Evolutionary conservation across 805 yeast species (phyloP), one percentile per base, ranked within the genome.

Genomic region (Metschnikowia santaceciliae): DNA sequence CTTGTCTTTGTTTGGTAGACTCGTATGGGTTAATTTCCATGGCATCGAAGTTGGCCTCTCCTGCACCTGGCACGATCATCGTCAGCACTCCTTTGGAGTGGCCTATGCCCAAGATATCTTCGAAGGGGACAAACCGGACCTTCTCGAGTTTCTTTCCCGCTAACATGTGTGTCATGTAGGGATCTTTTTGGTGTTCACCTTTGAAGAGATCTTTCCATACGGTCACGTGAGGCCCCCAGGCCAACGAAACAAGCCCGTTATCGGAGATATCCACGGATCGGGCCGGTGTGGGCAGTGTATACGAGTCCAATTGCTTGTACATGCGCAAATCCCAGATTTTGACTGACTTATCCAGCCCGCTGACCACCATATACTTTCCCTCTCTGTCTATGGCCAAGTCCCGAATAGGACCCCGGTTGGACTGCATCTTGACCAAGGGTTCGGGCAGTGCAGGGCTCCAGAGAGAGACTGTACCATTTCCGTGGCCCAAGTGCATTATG

Each of bases 21-120:
- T 90, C 96, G 71, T 78, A 94, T 55, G 99, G 99, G 68, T 94
- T 94, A 62, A 83, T 70, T 70, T 94, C 99, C 66, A 90, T 69
- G 2, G 98, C 90, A 74, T 94, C 99, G 67, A 81, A 90, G 71
- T 94, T 94, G 54, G 99, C 97, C 72, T 94, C 99, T 75, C 99
- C 99, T 39, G 97, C 76, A 23, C 99, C 99, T 38, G 99, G 99
- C 52, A 94, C 78, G 58, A 94, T 86, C 53, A 94, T 59, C n/a
- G 94, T 84, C n/a, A 85, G 80, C 38, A 90, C 76, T 42, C 97
- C 63, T 1, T 71, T 69, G 46, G 80, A 76, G 65, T 90, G 95
- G 2, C 97, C 97, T 10, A 87, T 80, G 23, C 97, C 96, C 22
- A 94, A 75, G n/a, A 92, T 74, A 87, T 94, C 99, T 73, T 94